Evolutionary conservation across 495 filamentous ascomycete species (phyloP).

Genomic region (Bryoglossum gracile): DNA sequence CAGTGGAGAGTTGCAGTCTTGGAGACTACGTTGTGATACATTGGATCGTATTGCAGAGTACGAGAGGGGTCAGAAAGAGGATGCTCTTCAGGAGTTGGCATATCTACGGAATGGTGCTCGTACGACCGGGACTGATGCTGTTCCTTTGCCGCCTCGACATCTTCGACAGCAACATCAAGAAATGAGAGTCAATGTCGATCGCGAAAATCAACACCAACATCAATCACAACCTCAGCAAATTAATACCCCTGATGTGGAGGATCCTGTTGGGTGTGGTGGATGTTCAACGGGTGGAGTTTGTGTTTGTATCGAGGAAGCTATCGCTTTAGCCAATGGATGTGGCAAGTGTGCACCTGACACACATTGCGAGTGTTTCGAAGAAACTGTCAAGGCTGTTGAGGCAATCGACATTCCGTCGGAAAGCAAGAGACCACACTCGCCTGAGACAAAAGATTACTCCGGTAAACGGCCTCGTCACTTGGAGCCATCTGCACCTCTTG

Average conservation of each 20-base stretch:
- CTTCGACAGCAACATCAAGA: conserved; percentile 13
- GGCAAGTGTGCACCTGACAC: conserved; percentile 50
- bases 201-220: too few relatives aligned
- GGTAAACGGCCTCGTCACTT: conserved; percentile 27
- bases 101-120: conserved; percentile 23
- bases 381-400: conserved; percentile 37
- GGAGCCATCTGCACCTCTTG: conserved; percentile 39
- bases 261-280: conserved; percentile 38
- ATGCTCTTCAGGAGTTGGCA: conserved; percentile 21
- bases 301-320: conserved; percentile 44
- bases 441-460: conserved; percentile 21
- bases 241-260: too few relatives aligned
- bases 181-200: too few relatives aligned
- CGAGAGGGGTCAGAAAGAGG: conserved; percentile 25
- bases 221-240: too few relatives aligned
- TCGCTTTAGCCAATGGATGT: conserved; percentile 47
- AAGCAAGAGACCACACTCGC: conserved; percentile 35
- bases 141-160: conserved; percentile 25
- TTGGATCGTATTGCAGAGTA: conserved; percentile 25
- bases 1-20: conserved; percentile 24
- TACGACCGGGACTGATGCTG: conserved; percentile 27
- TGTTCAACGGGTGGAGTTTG: conserved; percentile 45
- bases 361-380: conserved; percentile 67
- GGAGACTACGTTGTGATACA: conserved; percentile 24
- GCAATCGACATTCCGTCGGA: conserved; percentile 17